Conservation (phyloP, 2,329 filamentous ascomycete species). For the Plectosphaerella sp. region DNA sequence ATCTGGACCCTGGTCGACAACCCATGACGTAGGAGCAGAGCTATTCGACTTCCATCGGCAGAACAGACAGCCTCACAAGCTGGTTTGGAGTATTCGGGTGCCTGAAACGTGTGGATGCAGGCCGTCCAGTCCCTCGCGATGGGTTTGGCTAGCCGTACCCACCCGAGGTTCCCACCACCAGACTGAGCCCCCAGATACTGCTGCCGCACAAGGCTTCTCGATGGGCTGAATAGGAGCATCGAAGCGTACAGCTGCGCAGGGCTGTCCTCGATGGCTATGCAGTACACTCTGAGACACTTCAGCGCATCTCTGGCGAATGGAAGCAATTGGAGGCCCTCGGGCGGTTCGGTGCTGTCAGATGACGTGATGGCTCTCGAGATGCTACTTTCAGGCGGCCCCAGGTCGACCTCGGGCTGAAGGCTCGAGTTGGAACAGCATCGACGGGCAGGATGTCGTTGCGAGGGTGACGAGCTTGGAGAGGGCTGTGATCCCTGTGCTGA, state of each 20-base stretch:
- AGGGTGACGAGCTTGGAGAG: too few species aligned
- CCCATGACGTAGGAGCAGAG: not conserved
- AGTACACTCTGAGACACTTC: not conserved
- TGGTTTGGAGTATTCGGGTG: not conserved
- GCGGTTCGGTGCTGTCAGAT: too few species aligned
- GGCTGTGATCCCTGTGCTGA: too few species aligned
- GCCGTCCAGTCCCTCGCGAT: too few species aligned
- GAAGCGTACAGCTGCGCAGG: not conserved
- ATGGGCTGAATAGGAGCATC: not conserved
- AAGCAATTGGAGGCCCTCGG: not conserved
- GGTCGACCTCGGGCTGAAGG: not conserved
- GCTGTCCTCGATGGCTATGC: not conserved
- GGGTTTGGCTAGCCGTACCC: not conserved
- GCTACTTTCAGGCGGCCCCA: not conserved
- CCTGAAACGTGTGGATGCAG: not conserved
- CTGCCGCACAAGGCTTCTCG: not conserved
- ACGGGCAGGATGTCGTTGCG: not conserved
- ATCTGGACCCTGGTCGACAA: not conserved
- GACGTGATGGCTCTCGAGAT: too few species aligned
- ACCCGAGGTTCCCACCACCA: not conserved
- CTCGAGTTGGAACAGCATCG: not conserved
- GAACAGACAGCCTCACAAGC: not conserved
- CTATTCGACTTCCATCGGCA: not conserved
- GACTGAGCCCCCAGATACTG: not conserved
- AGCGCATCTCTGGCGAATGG: not conserved